Evolutionary conservation across 2,329 filamentous ascomycete species (phyloP).

Genomic region (Xylariaceae sp.): DNA sequence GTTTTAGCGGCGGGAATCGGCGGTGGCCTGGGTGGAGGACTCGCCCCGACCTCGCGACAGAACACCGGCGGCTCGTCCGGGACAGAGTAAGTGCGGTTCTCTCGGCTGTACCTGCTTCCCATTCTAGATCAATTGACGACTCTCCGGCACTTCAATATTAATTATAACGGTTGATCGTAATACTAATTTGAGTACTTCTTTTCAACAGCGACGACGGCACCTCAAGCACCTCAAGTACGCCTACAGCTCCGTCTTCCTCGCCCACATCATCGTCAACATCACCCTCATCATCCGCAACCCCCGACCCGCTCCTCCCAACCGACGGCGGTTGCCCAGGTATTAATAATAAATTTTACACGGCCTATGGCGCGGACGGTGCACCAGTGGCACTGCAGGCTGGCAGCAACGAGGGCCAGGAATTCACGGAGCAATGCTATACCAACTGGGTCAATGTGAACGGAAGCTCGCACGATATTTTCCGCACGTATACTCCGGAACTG

Average conservation of each 20-base stretch:
- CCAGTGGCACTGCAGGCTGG: constrained; percentile 19
- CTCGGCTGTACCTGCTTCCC: too few species aligned
- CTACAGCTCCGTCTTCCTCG: constrained; percentile 1
- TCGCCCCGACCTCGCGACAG: too few species aligned
- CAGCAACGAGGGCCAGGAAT: constrained; percentile 17
- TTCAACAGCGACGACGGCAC: background rate
- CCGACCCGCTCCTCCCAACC: constrained; percentile 17
- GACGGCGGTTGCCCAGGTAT: constrained; percentile 24
- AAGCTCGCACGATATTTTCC: constrained; percentile 21
- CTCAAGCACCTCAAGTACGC: background rate
- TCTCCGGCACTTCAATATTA: constrained; percentile 14
- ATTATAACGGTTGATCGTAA: constrained; percentile 11
- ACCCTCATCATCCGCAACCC: constrained; percentile 6
- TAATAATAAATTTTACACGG: constrained; percentile 18
- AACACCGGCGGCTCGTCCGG: too few species aligned
- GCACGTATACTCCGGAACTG: constrained; percentile 24
- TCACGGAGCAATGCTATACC: constrained; percentile 24
- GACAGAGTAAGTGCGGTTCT: too few species aligned
- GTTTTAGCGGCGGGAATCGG: constrained; percentile 24
- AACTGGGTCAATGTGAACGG: constrained; percentile 19
- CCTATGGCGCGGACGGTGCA: constrained; percentile 24
- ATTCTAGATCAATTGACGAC: too few species aligned
- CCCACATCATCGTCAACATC: constrained; percentile 2
- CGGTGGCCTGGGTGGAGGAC: constrained; percentile 23
- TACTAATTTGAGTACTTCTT: background rate